Evolutionary conservation across 2,329 filamentous ascomycete species (phyloP).

Genomic region (Colletotrichum kahawae): DNA sequence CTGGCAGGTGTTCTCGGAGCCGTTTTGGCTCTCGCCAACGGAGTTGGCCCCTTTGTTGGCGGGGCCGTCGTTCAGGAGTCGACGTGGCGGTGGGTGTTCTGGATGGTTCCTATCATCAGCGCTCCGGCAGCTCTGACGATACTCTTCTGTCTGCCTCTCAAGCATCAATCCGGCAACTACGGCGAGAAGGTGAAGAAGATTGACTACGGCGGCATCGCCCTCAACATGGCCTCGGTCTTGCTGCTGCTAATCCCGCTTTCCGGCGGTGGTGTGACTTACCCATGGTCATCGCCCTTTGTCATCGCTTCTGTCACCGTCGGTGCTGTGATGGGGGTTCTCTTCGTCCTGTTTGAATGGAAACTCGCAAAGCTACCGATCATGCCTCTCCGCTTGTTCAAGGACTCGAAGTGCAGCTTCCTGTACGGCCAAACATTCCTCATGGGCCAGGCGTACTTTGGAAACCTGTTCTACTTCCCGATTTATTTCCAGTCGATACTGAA

Average conservation of each 20-base stretch:
- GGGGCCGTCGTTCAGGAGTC: constrained; percentile 31
- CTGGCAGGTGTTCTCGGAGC: constrained; percentile 27
- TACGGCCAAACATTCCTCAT: constrained; percentile 29
- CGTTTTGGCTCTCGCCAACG: constrained; percentile 36
- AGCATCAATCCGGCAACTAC: constrained; percentile 28
- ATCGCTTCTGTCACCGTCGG: constrained; percentile 27
- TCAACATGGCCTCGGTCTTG: constrained; percentile 30
- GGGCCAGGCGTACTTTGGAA: constrained; percentile 33
- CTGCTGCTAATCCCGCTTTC: constrained; percentile 31
- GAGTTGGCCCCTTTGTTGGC: constrained; percentile 40
- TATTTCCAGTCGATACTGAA: constrained; percentile 37
- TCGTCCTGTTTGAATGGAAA: constrained; percentile 33
- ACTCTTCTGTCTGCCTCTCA: constrained; percentile 30
- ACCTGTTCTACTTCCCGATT: constrained; percentile 33
- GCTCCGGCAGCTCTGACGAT: constrained; percentile 26
- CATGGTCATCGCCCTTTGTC: constrained; percentile 30
- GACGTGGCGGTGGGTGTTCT: constrained; percentile 36
- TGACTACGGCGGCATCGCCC: constrained; percentile 31
- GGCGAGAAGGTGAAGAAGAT: constrained; percentile 30
- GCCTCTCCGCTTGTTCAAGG: constrained; percentile 29
- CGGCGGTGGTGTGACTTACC: constrained; percentile 30
- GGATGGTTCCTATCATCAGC: constrained; percentile 28
- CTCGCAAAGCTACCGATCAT: constrained; percentile 31
- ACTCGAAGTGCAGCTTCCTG: constrained; percentile 25
- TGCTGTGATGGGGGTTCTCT: constrained; percentile 24